Percentiles rank a stretch among this genome's conserved stretches.
These are phyloP conservation scores for Biscogniauxia sp. DNA, from an alignment of 2,329 filamentous ascomycete genomes.

Conservation along the genomic window DNA sequence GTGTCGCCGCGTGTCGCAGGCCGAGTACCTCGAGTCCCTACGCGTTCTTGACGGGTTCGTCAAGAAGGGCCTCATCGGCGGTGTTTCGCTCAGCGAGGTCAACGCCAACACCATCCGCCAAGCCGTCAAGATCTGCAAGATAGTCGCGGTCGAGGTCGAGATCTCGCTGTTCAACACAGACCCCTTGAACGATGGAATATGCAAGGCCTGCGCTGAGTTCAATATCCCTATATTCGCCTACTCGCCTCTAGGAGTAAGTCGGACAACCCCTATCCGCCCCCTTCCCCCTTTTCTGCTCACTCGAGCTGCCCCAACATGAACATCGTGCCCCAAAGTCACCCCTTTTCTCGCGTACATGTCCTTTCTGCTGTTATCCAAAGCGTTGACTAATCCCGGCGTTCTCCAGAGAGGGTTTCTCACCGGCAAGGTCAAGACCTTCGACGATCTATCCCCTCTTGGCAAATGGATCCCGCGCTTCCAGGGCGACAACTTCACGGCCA, in stretches of 20 bases:
- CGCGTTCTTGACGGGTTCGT: constrained; percentile 29
- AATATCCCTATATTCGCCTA: constrained; percentile 54
- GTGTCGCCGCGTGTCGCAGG: constrained; percentile 42
- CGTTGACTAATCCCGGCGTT: not conserved
- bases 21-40: constrained; percentile 31
- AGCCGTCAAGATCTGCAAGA: constrained; percentile 26
- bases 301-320: not conserved
- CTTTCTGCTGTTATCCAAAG: not conserved
- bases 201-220: constrained; percentile 41
- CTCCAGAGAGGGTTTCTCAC: constrained; percentile 14
- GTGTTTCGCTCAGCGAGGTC: constrained; percentile 34
- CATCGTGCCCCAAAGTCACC: not conserved
- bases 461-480: constrained; percentile 13
- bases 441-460: constrained; percentile 6
- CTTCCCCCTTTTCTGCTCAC: not conserved
- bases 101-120: constrained; percentile 32
- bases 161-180: constrained; percentile 32
- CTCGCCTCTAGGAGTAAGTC: constrained; percentile 43
- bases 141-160: constrained; percentile 36
- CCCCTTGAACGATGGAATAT: constrained; percentile 32
- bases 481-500: constrained; percentile 13
- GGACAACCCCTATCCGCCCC: not conserved
- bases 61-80: constrained; percentile 34
- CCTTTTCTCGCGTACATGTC: not conserved
- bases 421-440: constrained; percentile 11